Conservation (phyloP, 352 stramenopile species). For the Phytophthora lateralis region DNA sequence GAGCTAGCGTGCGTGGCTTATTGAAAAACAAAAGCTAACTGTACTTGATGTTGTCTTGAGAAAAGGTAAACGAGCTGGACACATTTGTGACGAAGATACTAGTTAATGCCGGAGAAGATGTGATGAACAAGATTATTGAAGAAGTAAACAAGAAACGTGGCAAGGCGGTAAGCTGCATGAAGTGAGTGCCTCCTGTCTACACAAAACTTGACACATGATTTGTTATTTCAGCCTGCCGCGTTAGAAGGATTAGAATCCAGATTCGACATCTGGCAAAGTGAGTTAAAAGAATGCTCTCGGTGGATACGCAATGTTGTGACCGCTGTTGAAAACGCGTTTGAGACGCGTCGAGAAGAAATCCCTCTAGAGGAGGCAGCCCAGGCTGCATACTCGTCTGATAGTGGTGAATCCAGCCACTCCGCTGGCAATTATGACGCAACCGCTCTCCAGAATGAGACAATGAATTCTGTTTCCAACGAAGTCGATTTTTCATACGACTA, state of each 20-base stretch:
- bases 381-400: constrained; percentile 31
- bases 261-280: constrained; percentile 49
- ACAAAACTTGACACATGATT: background rate
- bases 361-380: constrained; percentile 7
- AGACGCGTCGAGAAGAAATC: constrained; percentile 31
- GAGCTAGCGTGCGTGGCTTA: background rate
- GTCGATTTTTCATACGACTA: constrained; percentile 27
- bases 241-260: constrained; percentile 41
- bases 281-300: constrained; percentile 51
- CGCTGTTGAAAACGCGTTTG: constrained; percentile 39
- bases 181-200: background rate
- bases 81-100: constrained; percentile 54
- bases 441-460: background rate
- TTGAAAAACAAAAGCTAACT: background rate
- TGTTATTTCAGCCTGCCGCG: constrained; percentile 21
- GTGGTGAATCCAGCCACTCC: constrained; percentile 16
- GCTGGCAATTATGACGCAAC: constrained; percentile 11
- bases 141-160: constrained; percentile 39
- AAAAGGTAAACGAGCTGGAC: constrained; percentile 44
- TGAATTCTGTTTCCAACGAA: constrained; percentile 6
- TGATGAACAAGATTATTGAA: constrained; percentile 67
- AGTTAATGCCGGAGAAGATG: constrained; percentile 71
- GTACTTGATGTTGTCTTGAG: constrained; percentile 1
- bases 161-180: constrained; percentile 39
- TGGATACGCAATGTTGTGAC: constrained; percentile 58